Conservation (phyloP, 768 basidiomycete species). For the Pleurotus salmoneostramineus region DNA sequence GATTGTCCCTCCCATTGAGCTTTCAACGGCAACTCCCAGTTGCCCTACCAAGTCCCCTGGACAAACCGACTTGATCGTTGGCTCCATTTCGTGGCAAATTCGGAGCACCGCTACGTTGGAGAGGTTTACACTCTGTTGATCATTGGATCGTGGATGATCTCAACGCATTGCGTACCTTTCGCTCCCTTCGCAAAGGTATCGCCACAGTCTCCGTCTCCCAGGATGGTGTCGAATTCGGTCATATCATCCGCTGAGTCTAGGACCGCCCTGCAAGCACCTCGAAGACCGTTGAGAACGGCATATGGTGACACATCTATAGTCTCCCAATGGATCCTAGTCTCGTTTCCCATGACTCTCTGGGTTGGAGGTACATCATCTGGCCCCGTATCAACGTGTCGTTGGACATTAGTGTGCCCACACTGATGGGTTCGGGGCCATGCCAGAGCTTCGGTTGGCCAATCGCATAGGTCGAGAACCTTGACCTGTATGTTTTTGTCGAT, state of each 20-base stretch:
- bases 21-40: constrained; percentile 41
- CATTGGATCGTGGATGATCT: background rate
- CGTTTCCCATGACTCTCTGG: background rate
- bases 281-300: constrained; percentile 24
- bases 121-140: constrained; percentile 15
- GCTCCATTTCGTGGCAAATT: constrained; percentile 1
- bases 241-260: constrained; percentile 45
- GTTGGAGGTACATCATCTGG: background rate
- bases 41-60: constrained; percentile 19
- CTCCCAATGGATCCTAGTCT: background rate
- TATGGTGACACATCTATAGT: constrained; percentile 4
- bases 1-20: constrained; percentile 53
- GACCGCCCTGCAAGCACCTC: constrained; percentile 35
- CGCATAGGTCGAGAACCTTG: constrained; percentile 29
- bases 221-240: constrained; percentile 55
- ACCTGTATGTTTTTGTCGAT: constrained; percentile 5
- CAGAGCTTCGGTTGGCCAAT: constrained; percentile 37
- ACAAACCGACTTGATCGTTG: background rate
- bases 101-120: constrained; percentile 13
- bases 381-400: background rate
- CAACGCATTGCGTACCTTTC: constrained; percentile 18
- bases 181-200: constrained; percentile 52
- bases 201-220: constrained; percentile 65
- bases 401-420: constrained; percentile 19
- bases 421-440: constrained; percentile 34